phyloP scores from a whole-genome alignment of 1,284 basidiomycete species.

The Moesziomyces antarcticus region DNA sequence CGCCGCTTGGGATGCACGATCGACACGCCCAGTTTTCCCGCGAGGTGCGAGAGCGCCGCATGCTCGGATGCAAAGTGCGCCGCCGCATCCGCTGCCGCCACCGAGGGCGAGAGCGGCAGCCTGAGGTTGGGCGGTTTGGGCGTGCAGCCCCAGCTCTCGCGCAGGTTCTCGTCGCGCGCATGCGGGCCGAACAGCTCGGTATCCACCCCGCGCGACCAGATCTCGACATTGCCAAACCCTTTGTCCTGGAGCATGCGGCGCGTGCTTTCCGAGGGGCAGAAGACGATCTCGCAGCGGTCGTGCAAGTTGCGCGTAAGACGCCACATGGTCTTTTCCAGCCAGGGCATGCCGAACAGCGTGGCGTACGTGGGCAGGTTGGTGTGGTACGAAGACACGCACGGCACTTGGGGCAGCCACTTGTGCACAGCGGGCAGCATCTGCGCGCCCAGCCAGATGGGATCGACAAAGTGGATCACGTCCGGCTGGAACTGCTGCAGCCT shows the following conservation, averaged over 20 bases:
- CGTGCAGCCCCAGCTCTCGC: constrained; percentile 70
- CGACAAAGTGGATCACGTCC: constrained; percentile 71
- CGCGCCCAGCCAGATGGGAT: constrained; percentile 73
- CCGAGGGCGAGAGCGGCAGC: constrained; percentile 61
- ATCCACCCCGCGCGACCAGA: constrained; percentile 71
- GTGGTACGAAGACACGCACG: constrained; percentile 73
- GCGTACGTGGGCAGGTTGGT: constrained; percentile 74
- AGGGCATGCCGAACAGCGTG: constrained; percentile 71
- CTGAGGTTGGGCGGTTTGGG: constrained; percentile 54
- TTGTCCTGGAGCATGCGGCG: constrained; percentile 70
- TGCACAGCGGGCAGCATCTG: constrained; percentile 67
- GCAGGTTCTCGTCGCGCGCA: constrained; percentile 69
- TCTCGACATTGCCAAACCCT: constrained; percentile 70
- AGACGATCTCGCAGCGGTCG: constrained; percentile 69
- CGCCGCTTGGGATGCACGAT: constrained; percentile 15
- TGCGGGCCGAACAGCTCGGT: constrained; percentile 61
- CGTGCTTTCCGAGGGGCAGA: constrained; percentile 73
- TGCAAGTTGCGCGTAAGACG: constrained; percentile 58
- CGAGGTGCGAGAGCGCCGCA: constrained; percentile 40
- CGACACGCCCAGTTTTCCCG: constrained; percentile 47
- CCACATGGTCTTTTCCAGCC: constrained; percentile 71
- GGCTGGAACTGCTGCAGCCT: constrained; percentile 70
- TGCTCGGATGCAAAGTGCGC: constrained; percentile 32
- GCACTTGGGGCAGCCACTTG: constrained; percentile 68
- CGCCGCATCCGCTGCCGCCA: constrained; percentile 38